Evolutionary conservation across 805 yeast species (phyloP).

Genomic region (Lachancea thermotolerans): DNA sequence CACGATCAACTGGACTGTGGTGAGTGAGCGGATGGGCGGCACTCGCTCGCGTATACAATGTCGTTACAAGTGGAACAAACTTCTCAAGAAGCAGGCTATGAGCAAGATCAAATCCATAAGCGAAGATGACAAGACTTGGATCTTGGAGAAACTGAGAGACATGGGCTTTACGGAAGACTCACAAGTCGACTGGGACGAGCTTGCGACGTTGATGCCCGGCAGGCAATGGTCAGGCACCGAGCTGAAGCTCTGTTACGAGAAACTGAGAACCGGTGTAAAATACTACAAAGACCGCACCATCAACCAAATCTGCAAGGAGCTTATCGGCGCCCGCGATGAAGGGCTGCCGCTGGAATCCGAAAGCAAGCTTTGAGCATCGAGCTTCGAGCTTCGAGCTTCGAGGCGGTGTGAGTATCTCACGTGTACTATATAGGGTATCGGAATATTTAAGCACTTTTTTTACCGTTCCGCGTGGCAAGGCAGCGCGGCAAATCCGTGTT

Average conservation of each 20-base stretch:
- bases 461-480: no score
- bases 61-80: slow-evolving; percentile 89
- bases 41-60: slow-evolving; percentile 87
- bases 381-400: slow-evolving; percentile 5
- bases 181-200: slow-evolving; percentile 48
- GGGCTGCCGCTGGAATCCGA: slow-evolving; percentile 15
- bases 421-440: slow-evolving; percentile 3
- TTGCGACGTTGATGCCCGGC: slow-evolving; percentile 42
- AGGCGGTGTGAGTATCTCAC: slow-evolving; percentile 8
- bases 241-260: slow-evolving; percentile 54
- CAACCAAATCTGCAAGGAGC: slow-evolving; percentile 31
- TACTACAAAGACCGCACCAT: slow-evolving; percentile 39
- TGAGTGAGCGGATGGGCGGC: slow-evolving; percentile 86
- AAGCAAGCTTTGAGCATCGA: slow-evolving; percentile 5
- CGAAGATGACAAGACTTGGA: slow-evolving; percentile 43
- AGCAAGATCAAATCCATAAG: slow-evolving; percentile 39
- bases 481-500: no score
- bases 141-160: slow-evolving; percentile 41
- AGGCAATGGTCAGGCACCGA: slow-evolving; percentile 54
- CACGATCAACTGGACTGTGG: slow-evolving; percentile 82
- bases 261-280: slow-evolving; percentile 45
- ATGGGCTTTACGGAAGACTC: slow-evolving; percentile 37
- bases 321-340: slow-evolving; percentile 19
- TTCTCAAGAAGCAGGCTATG: slow-evolving; percentile 52
- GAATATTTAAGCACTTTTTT: no score